A percentile compares a stretch with the other conserved stretches of the same genome.
These are phyloP conservation scores for Lotmaria passim DNA, from an alignment of 208 protist species.

Conservation along the genomic window DNA sequence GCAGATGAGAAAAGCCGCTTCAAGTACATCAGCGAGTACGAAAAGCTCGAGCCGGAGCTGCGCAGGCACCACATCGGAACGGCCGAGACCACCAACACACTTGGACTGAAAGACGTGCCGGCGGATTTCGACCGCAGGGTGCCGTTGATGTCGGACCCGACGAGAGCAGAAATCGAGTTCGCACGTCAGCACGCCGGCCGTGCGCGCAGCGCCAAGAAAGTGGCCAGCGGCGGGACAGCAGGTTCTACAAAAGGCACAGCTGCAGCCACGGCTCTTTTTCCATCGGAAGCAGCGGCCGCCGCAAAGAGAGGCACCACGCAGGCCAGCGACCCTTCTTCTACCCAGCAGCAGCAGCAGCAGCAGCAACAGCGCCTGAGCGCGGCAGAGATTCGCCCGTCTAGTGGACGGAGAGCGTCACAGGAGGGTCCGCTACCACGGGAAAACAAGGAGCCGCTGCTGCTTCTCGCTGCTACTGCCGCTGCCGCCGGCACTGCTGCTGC, in stretches of 20 bases:
- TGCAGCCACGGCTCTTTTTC: neutral
- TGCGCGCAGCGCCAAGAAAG: neutral
- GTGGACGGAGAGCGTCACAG: constrained; percentile 34
- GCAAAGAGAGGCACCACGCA: neutral
- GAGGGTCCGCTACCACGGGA: neutral
- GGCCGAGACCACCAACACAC: constrained; percentile 68
- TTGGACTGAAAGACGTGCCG: constrained; percentile 65
- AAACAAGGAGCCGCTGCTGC: neutral
- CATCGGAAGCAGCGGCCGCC: neutral
- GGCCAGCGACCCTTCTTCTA: neutral
- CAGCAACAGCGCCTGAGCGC: neutral
- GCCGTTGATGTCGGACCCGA: constrained; percentile 62
- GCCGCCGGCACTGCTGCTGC: too few species aligned
- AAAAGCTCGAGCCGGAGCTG: constrained; percentile 88
- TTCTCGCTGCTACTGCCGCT: neutral
- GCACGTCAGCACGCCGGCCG: constrained; percentile 33
- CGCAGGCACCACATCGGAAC: constrained; percentile 85
- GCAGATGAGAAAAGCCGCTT: constrained; percentile 71
- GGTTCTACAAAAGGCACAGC: neutral
- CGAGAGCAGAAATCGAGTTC: constrained; percentile 65
- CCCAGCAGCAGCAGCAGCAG: constrained; percentile 40
- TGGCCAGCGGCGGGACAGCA: neutral
- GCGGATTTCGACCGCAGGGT: constrained; percentile 74
- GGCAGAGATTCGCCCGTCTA: constrained; percentile 20
- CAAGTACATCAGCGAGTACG: constrained; percentile 88